A percentile compares a stretch with the other conserved stretches of the same genome.
phyloP scores from a whole-genome alignment of 2,329 filamentous ascomycete genomes.

The Penicillium hesseltinei region DNA sequence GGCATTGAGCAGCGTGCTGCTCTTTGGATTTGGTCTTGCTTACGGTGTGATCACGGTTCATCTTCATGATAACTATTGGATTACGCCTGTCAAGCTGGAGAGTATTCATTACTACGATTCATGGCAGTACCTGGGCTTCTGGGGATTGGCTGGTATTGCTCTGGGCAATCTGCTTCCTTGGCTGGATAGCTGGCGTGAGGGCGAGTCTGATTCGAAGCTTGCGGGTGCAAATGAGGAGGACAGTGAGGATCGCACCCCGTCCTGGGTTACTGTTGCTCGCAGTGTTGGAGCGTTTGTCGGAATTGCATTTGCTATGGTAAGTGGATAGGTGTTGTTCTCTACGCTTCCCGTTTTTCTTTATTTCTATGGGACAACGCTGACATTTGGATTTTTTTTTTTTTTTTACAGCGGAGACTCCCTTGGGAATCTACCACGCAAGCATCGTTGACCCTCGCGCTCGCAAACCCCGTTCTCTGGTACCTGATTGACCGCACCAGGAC shows the following conservation, averaged over 20 bases:
- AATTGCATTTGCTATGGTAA: slow-evolving; percentile 78
- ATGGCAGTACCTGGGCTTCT: slow-evolving; percentile 72
- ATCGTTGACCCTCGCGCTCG: slow-evolving; percentile 81
- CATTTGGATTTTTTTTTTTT: slow-evolving; percentile 11
- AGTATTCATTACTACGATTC: slow-evolving; percentile 51
- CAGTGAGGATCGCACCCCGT: slow-evolving; percentile 30
- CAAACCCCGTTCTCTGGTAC: slow-evolving; percentile 94
- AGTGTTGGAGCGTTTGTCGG: slow-evolving; percentile 70
- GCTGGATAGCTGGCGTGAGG: slow-evolving; percentile 74
- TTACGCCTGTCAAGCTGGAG: slow-evolving; percentile 62
- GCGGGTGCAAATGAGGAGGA: slow-evolving; percentile 31
- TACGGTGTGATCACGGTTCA: slow-evolving; percentile 81
- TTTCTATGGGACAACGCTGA: slow-evolving; percentile 7
- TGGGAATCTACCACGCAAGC: slow-evolving; percentile 96
- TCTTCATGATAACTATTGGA: slow-evolving; percentile 66
- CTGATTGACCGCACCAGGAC: slow-evolving; percentile 85
- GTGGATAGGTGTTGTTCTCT: slow-evolving; percentile 35
- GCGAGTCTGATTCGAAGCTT: slow-evolving; percentile 34
- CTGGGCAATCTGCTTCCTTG: slow-evolving; percentile 80
- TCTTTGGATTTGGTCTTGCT: slow-evolving; percentile 76
- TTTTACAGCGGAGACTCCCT: slow-evolving; percentile 71
- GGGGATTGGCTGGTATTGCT: slow-evolving; percentile 75
- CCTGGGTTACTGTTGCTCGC: slow-evolving; percentile 70
- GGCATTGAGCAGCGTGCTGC: slow-evolving; percentile 57
- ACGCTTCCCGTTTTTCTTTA: background rate